Base-by-base conservation (phyloP, 202 grass and related monocot species). In the Carex sylvatica region DNA sequence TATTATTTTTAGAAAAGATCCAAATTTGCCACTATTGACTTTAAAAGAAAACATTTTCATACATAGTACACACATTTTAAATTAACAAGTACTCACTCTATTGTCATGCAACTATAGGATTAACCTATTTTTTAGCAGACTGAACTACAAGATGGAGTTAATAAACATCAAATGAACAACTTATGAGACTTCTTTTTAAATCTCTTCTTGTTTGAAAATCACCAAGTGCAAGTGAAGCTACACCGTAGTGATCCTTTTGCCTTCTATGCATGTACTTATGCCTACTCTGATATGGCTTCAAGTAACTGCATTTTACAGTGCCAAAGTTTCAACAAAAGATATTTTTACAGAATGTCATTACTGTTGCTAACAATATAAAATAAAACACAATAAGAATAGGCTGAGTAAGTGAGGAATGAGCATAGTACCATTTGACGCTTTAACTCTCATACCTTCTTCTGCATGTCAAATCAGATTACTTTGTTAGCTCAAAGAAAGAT, bases 381-480 rank as follows among this genome's bases (percentile, higher is more conserved):
- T 7, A 49, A 72, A 71, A 72, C 1, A 12, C 9, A 8, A 61
- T 12, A 61, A 79, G 18, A 22, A 46, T 51, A 14, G 3, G 78
- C 2, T 6, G 28, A 61, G 68, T 42, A 38, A 79, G 53, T 12
- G 77, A 70, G 14, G 2, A 24, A 61, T 12, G 77, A 70, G 14
- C 4, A 24, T 33, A 75, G 12, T 91, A 95, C 96, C 91, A 84
- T 91, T 69, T 95, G 82, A 70, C 90, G 91, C 86, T 86, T 89
- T 26, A 85, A 66, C 35, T 84, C 6, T 18, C 85, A 76, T 35
- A 93, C 85, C 51, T 47, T 87, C 56, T 69, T 92, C 95, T 98
- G 87, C 62, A 79, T 65, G 46, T 47, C 4, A 53, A 20, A 66
- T 1, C 7, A 77, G n/a, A 85, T 76, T 28, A 81, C 38, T 42